Conservation (phyloP, 306 rosid species). For the Geum urbanum region DNA sequence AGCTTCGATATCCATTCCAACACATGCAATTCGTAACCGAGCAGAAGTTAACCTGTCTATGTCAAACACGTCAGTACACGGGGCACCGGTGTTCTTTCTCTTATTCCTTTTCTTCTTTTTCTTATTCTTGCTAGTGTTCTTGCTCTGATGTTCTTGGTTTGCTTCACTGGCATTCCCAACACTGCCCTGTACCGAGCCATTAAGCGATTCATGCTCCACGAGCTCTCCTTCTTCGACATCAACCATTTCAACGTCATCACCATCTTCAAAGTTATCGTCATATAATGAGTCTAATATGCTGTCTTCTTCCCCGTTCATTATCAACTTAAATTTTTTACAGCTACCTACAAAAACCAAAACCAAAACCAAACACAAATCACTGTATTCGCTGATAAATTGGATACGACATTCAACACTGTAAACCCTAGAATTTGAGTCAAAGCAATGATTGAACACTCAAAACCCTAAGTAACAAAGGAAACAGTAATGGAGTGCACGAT, state of each 20-base stretch:
- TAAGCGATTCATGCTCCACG: conserved; percentile 33
- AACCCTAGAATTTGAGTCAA: neutral
- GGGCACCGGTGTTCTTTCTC: conserved; percentile 35
- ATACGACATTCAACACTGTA: neutral
- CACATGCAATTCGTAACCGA: neutral
- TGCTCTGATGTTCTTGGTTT: conserved; percentile 31
- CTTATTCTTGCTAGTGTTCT: conserved; percentile 48
- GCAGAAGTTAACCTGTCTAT: conserved; percentile 50
- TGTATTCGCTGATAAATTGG: no score
- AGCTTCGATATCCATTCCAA: neutral
- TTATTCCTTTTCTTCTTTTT: conserved; percentile 65
- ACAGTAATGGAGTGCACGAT: neutral
- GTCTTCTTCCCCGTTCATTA: conserved; percentile 63
- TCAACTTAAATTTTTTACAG: neutral
- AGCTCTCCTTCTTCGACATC: conserved; percentile 89
- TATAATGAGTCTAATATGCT: conserved; percentile 56
- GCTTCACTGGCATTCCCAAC: conserved; percentile 22
- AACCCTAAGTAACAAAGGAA: neutral
- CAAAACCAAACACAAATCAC: no score
- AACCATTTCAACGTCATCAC: conserved; percentile 71
- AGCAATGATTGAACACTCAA: neutral
- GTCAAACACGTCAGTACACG: conserved; percentile 32
- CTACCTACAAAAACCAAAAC: neutral
- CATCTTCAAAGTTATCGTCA: conserved; percentile 41
- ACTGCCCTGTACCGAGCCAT: conserved; percentile 28